Evolutionary conservation across 202 grass and related monocot genomes (phyloP).

Genomic region (Saccharum hybrid): DNA sequence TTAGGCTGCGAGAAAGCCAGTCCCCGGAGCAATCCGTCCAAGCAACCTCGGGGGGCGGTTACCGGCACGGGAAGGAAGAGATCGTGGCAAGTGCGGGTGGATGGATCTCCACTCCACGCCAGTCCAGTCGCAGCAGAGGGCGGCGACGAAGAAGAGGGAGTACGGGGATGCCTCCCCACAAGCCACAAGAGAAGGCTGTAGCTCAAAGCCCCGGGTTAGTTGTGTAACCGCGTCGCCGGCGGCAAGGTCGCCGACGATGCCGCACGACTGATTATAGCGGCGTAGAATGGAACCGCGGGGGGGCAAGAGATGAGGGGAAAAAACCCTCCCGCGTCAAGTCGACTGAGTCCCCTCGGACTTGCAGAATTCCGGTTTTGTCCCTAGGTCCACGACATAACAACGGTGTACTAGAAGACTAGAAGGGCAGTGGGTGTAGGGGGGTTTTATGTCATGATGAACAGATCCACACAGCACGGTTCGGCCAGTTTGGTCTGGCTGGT

Average conservation of each 20-base stretch:
- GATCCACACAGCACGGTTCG: neutral
- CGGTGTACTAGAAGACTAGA: no score
- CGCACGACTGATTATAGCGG: constrained; percentile 15
- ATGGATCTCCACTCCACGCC: constrained; percentile 49
- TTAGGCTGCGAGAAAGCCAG: constrained; percentile 22
- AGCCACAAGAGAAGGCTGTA: neutral
- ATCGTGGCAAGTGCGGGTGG: constrained; percentile 42
- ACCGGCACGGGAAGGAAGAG: constrained; percentile 40
- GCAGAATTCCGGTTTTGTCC: constrained; percentile 17
- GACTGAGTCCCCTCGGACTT: neutral
- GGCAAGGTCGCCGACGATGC: constrained; percentile 37
- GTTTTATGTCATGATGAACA: neutral
- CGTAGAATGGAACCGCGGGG: constrained; percentile 21
- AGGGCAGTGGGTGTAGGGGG: neutral
- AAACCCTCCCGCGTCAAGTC: constrained; percentile 18
- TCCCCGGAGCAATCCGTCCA: constrained; percentile 4
- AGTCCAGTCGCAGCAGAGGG: constrained; percentile 23
- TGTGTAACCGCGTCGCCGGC: constrained; percentile 3
- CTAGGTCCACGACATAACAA: neutral
- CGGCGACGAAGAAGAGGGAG: neutral
- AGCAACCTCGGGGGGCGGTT: constrained; percentile 32
- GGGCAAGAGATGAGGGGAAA: neutral
- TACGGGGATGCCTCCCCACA: neutral
- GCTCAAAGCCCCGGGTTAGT: neutral
- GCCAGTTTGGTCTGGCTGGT: neutral